Evolutionary conservation across 495 filamentous ascomycete species (phyloP).

Genomic region (Letharia columbiana): DNA sequence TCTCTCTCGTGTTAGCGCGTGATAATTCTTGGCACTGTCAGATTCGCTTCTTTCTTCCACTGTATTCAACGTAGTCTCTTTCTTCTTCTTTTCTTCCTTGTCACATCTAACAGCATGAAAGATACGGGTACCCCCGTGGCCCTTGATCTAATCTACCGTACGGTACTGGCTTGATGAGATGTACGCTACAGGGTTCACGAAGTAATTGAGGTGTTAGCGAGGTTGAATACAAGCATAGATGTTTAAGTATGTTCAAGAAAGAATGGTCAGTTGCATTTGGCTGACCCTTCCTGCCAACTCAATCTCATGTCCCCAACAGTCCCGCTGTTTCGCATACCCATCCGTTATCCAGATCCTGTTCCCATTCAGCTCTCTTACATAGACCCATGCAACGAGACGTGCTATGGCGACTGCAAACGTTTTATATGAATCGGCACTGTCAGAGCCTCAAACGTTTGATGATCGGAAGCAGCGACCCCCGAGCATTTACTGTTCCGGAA

Average conservation of each 20-base stretch:
- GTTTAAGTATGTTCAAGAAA: constrained; percentile 13
- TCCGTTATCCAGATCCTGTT: neutral
- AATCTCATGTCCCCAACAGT: neutral
- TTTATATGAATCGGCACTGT: neutral
- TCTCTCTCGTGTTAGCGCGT: no score
- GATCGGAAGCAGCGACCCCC: neutral
- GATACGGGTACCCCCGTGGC: no score
- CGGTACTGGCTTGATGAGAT: no score
- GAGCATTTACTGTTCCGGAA: neutral
- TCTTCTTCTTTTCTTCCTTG: no score
- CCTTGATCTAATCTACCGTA: no score
- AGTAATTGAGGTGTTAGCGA: neutral
- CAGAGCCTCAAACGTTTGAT: neutral
- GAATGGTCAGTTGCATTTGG: neutral
- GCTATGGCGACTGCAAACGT: neutral
- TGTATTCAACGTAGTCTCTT: no score
- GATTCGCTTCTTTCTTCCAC: no score
- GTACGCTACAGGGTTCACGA: neutral
- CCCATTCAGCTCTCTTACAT: neutral
- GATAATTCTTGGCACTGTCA: no score
- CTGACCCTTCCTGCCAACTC: neutral
- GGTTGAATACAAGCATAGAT: constrained; percentile 3
- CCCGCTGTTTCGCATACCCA: neutral
- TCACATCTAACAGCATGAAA: no score
- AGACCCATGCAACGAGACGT: neutral